A percentile compares a stretch with the other conserved stretches of the same genome.
These are phyloP conservation scores for Candida ovalis DNA, from an alignment of 805 yeast species.

Conservation along the genomic window DNA sequence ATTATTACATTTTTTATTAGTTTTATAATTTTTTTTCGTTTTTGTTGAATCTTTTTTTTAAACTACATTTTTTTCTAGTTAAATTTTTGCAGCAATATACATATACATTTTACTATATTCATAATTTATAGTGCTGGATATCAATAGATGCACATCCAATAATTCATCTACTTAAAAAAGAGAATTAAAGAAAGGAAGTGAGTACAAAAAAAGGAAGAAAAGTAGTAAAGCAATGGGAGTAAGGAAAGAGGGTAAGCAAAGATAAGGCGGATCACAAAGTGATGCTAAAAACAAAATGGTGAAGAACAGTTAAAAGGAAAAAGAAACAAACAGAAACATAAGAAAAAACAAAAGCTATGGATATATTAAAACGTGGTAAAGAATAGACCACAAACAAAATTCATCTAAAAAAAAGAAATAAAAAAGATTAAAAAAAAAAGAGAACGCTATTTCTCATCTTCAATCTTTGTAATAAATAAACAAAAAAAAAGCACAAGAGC, in stretches of 20 bases:
- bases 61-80: neutral
- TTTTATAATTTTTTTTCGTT: neutral
- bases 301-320: neutral
- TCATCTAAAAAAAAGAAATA: neutral
- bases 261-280: too few relatives aligned
- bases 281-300: neutral
- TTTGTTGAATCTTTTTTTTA: neutral
- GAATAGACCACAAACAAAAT: too few relatives aligned
- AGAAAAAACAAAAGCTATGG: too few relatives aligned
- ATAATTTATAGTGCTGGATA: too few relatives aligned
- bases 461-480: too few relatives aligned
- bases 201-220: neutral
- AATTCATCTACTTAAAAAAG: too few relatives aligned
- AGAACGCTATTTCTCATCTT: too few relatives aligned
- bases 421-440: neutral
- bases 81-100: neutral
- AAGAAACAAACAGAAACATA: too few relatives aligned
- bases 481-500: neutral
- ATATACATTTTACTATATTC: neutral
- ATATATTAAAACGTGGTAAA: too few relatives aligned
- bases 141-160: too few relatives aligned
- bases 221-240: neutral
- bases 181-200: neutral
- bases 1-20: neutral
- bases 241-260: neutral